Percentiles rank a stretch among this genome's conserved stretches.
phyloP scores from a whole-genome alignment of 495 filamentous ascomycete species.

The Stereocaulon alpinum region DNA sequence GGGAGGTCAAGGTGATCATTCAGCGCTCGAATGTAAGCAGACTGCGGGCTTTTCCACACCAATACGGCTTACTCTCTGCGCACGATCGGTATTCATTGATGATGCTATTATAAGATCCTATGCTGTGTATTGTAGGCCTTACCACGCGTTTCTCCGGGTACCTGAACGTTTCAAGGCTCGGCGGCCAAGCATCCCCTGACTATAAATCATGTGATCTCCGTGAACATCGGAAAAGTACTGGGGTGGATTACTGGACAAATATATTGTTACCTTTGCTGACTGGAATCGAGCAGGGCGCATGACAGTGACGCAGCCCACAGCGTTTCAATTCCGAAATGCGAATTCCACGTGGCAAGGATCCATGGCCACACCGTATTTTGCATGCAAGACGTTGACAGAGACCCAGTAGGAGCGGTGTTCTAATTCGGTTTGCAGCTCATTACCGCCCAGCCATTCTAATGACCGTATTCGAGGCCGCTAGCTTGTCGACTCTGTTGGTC shows the following conservation, averaged over 20 bases:
- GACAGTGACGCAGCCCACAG: neutral
- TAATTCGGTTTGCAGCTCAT: neutral
- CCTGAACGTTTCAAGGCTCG: constrained; percentile 5
- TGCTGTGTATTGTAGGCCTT: neutral
- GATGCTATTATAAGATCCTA: neutral
- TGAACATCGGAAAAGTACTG: neutral
- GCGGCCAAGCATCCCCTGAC: neutral
- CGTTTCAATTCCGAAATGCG: neutral
- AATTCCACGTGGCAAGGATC: neutral
- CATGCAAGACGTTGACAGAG: neutral
- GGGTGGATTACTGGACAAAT: neutral
- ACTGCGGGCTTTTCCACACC: neutral
- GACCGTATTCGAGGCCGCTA: neutral
- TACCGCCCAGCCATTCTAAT: neutral
- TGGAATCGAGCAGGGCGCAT: neutral
- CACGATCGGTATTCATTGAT: neutral
- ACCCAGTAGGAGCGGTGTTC: neutral
- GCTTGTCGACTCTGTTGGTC: neutral
- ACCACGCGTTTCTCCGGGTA: neutral
- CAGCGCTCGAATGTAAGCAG: constrained; percentile 5
- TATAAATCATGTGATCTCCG: neutral
- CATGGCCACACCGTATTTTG: neutral
- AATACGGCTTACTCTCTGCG: neutral
- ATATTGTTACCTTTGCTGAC: neutral
- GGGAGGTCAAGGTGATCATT: neutral